A percentile compares a stretch with the other conserved stretches of the same genome.
These are phyloP conservation scores for Glebionis coronaria DNA, from an alignment of 129 eudicot genomes.

Conservation along the genomic window DNA sequence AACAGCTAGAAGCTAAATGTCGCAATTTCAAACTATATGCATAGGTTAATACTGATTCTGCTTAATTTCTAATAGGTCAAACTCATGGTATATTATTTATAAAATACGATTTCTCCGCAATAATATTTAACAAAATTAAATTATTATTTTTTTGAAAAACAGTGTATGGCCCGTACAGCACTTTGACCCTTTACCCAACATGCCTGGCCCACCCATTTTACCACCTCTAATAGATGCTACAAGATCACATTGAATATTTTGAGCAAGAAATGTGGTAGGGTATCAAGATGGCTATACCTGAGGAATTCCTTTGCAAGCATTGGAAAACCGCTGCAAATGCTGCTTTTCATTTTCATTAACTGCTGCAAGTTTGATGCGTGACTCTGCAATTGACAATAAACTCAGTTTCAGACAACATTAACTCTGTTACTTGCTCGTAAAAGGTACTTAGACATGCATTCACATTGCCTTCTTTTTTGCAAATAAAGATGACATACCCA, in stretches of 20 bases:
- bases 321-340: constrained; percentile 64
- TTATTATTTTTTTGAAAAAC: too few species aligned
- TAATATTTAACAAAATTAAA: too few species aligned
- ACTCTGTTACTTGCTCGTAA: constrained; percentile 1
- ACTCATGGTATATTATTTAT: neutral
- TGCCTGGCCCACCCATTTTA: neutral
- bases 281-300: constrained; percentile 53
- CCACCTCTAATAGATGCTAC: neutral
- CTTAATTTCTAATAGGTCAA: neutral
- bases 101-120: too few species aligned
- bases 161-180: too few species aligned
- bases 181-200: neutral
- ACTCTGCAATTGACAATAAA: constrained; percentile 44
- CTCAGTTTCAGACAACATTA: constrained; percentile 21
- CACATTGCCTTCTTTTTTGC: neutral
- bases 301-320: constrained; percentile 98
- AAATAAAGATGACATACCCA: constrained; percentile 2
- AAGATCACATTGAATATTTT: neutral
- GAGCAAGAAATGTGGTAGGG: neutral
- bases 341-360: constrained; percentile 57
- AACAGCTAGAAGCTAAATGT: neutral
- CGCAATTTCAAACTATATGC: neutral
- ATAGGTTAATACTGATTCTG: neutral
- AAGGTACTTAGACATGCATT: neutral
- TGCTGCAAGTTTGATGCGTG: constrained; percentile 77